Evolutionary conservation across 306 rosid genomes (phyloP).

Genomic region (Oemleria cerasiformis): DNA sequence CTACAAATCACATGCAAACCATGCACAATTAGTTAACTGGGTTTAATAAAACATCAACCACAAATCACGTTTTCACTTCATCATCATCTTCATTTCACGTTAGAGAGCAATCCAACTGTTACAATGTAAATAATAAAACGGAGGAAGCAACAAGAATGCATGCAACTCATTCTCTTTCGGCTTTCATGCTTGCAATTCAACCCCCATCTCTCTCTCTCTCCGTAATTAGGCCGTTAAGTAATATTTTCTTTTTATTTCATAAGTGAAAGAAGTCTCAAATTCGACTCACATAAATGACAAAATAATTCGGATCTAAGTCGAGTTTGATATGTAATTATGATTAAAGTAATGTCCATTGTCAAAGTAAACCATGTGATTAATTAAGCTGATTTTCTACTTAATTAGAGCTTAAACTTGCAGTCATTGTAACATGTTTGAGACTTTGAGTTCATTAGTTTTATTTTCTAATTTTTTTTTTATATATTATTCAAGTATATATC

Average conservation of each 20-base stretch:
- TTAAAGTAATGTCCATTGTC: neutral
- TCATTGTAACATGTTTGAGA: neutral
- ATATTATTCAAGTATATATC: neutral
- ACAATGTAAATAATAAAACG: neutral
- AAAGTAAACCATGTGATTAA: neutral
- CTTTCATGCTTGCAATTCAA: neutral
- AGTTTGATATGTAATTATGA: too few species aligned
- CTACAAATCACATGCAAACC: neutral
- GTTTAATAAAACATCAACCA: too few species aligned
- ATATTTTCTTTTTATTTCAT: neutral
- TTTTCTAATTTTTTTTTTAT: too few species aligned
- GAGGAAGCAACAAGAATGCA: neutral
- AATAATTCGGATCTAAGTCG: too few species aligned
- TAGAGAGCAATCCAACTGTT: neutral
- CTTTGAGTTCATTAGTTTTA: too few species aligned
- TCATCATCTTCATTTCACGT: constrained; percentile 2
- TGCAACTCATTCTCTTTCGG: neutral
- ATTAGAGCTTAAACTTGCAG: neutral
- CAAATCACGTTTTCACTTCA: neutral
- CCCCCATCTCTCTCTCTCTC: neutral
- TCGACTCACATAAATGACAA: too few species aligned
- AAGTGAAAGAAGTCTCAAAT: too few species aligned
- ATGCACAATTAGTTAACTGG: neutral
- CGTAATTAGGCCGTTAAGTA: too few species aligned
- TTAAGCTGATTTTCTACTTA: too few species aligned